These are phyloP conservation scores for Colletotrichum somersetense DNA, from an alignment of 2,329 filamentous ascomycete genomes.

Conservation along the genomic window DNA sequence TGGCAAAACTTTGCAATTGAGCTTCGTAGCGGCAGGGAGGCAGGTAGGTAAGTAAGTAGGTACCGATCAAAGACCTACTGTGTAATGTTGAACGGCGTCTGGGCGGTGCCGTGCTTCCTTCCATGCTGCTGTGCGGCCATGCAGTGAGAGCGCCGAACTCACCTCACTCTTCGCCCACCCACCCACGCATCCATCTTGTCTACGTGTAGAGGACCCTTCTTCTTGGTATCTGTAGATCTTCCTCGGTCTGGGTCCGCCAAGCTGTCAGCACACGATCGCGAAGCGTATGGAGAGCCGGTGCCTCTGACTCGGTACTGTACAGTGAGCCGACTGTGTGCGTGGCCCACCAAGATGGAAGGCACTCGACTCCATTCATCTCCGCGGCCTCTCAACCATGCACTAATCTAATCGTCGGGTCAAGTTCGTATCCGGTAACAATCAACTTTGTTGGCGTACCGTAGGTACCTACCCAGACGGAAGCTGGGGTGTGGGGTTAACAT, in stretches of 20 bases:
- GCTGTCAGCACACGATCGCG: constrained; percentile 37
- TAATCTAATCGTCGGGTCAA: not conserved
- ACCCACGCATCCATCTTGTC: not conserved
- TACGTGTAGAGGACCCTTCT: constrained; percentile 16
- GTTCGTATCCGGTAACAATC: constrained; percentile 24
- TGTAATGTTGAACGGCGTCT: constrained; percentile 11
- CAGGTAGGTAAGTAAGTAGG: no score
- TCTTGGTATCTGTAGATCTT: constrained; percentile 22
- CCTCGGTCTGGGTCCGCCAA: constrained; percentile 31
- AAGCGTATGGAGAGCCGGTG: constrained; percentile 11
- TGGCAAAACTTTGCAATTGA: not conserved
- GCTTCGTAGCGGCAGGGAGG: not conserved
- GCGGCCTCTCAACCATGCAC: not conserved
- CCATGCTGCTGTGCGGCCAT: not conserved
- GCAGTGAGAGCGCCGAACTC: constrained; percentile 3
- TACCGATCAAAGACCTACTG: constrained; percentile 12
- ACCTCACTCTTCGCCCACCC: not conserved
- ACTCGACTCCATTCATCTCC: constrained; percentile 6
- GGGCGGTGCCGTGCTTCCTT: not conserved
- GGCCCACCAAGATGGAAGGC: not conserved
- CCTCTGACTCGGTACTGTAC: constrained; percentile 30
- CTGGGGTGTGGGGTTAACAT: not conserved
- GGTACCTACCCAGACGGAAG: not conserved
- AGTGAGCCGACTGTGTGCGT: constrained; percentile 12
- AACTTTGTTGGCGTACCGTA: constrained; percentile 15